Evolutionary conservation across 352 stramenopile genomes (phyloP), one percentile per base, ranked within the genome.

Genomic region (Phytophthora sp.): DNA sequence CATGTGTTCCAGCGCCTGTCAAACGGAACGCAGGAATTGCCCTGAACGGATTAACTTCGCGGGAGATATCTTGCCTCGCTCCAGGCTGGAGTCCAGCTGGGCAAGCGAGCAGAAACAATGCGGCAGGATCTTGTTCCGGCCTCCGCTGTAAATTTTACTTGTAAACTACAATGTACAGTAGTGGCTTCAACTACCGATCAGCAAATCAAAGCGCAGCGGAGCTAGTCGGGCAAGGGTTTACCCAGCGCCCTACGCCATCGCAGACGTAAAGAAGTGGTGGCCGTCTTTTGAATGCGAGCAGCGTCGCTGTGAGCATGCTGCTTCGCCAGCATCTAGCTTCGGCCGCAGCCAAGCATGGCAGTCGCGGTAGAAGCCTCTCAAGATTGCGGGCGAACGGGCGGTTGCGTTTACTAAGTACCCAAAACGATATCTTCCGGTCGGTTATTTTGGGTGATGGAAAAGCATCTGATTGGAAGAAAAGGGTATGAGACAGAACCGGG

Each of bases 381-480:
- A n/a, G n/a, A n/a, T n/a, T n/a, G n/a, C n/a, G n/a, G n/a, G n/a
- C n/a, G n/a, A n/a, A n/a, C n/a, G n/a, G n/a, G n/a, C n/a, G n/a
- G n/a, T n/a, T n/a, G n/a, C n/a, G n/a, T n/a, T n/a, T n/a, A n/a
- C n/a, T n/a, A n/a, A n/a, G n/a, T 59, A 15, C 59, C 49, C 59
- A 61, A 61, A 62, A 60, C 46, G 39, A 61, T 55, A 61, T 65
- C 29, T 61, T 61, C 49, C 6, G n/a, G n/a, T 2, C 1, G 1
- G 4, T 36, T 67, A 59, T 67, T 67, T 61, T 69, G 60, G 53
- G 44, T 46, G 36, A 58, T 38, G 45, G 35, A 29, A 54, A 44
- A 61, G 18, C 47, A 47, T 62, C 41, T 53, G 42, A 21, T 63
- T 36, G 39, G 24, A n/a, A n/a, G n/a, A n/a, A n/a, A n/a, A n/a